phyloP scores from a whole-genome alignment of 2,329 filamentous ascomycete species.

The Penicillium decumbens region DNA sequence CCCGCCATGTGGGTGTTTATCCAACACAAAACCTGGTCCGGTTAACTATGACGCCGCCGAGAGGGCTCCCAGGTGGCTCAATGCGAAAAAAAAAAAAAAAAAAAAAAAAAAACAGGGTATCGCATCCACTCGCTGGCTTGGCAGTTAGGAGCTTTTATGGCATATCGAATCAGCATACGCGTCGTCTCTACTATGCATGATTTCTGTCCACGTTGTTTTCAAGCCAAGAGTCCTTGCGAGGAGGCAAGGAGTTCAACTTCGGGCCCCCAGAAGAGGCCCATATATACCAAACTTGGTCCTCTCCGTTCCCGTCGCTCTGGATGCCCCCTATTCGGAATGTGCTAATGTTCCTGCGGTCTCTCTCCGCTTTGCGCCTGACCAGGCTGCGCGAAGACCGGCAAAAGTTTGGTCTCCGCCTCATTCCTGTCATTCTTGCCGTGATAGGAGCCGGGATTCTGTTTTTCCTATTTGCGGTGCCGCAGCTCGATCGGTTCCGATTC shows the following conservation, averaged over 20 bases:
- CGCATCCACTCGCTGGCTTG: neutral
- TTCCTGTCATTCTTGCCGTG: constrained; percentile 1
- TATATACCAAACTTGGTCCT: neutral
- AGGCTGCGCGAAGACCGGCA: constrained; percentile 9
- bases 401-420: neutral
- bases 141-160: neutral
- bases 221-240: neutral
- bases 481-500: constrained; percentile 17
- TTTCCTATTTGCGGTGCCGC: constrained; percentile 15
- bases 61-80: neutral
- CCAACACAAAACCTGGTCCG: neutral
- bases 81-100: neutral
- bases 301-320: neutral
- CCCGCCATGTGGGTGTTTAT: neutral
- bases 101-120: neutral
- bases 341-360: constrained; percentile 17
- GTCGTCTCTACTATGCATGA: neutral
- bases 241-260: neutral
- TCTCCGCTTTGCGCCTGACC: constrained; percentile 12
- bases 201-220: neutral
- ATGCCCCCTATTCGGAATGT: constrained; percentile 9
- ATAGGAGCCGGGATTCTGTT: constrained; percentile 10
- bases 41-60: neutral
- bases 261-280: no score
- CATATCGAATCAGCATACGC: neutral